Conservation (phyloP, 768 basidiomycete species). For the Sporobolomyces pararoseus region DNA sequence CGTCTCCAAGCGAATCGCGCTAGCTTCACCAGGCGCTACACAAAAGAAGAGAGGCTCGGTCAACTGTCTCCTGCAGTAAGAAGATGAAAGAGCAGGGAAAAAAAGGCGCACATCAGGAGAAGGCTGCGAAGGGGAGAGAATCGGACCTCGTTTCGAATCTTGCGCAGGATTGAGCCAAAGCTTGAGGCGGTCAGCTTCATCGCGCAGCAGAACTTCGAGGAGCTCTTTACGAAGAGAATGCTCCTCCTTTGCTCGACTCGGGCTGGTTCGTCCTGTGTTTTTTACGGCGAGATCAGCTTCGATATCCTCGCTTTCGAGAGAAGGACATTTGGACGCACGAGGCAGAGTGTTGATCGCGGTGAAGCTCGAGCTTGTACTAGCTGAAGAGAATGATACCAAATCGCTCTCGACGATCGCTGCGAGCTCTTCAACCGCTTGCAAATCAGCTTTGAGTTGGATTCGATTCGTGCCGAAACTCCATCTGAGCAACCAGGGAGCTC, state of each 20-base stretch:
- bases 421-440: constrained; percentile 81
- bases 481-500: constrained; percentile 51
- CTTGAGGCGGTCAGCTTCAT: constrained; percentile 75
- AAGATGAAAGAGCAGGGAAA: neutral
- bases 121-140: constrained; percentile 47
- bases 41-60: constrained; percentile 46
- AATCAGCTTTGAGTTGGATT: constrained; percentile 80
- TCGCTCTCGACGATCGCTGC: constrained; percentile 71
- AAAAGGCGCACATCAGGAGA: constrained; percentile 31
- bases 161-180: constrained; percentile 89
- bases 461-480: constrained; percentile 97
- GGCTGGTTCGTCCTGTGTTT: constrained; percentile 43
- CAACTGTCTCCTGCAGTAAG: too few relatives aligned
- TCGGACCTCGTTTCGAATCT: constrained; percentile 65
- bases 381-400: constrained; percentile 53
- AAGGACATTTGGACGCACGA: constrained; percentile 41
- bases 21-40: constrained; percentile 63
- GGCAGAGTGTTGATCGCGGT: constrained; percentile 48
- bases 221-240: constrained; percentile 69
- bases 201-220: constrained; percentile 78
- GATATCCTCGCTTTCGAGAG: neutral
- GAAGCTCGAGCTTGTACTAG: constrained; percentile 41
- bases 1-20: constrained; percentile 75
- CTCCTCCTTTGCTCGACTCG: constrained; percentile 58
- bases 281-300: neutral